These are phyloP conservation scores for Podaxis pistillaris DNA, from an alignment of 768 basidiomycete species.

Conservation along the genomic window DNA sequence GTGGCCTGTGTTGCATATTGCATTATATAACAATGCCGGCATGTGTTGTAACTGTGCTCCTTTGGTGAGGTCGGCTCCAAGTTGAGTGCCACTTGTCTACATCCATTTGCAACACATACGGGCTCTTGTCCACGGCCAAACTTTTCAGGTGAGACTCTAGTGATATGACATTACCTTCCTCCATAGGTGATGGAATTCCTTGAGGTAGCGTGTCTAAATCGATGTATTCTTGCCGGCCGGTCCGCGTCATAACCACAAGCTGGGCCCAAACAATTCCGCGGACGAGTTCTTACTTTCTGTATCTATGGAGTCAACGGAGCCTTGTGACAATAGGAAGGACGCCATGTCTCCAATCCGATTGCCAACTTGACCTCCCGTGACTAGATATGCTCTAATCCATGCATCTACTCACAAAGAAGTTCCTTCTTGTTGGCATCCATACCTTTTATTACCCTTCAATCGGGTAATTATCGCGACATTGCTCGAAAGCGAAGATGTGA, in stretches of 20 bases:
- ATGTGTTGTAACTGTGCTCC: no score
- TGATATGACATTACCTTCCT: no score
- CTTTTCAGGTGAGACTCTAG: no score
- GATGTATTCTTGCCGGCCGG: neutral
- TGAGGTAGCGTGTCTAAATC: neutral
- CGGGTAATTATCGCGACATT: constrained; percentile 5
- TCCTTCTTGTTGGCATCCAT: neutral
- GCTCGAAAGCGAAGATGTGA: neutral
- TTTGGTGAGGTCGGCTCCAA: no score
- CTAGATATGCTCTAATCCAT: neutral
- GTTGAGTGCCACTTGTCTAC: no score
- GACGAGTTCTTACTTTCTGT: neutral
- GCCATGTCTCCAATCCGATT: no score
- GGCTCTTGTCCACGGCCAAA: no score
- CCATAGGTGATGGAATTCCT: no score
- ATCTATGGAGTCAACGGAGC: neutral
- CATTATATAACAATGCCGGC: no score
- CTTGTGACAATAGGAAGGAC: neutral
- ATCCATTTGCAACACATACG: no score
- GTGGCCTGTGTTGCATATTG: no score
- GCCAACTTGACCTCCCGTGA: neutral
- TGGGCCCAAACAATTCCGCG: neutral
- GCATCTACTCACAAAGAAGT: neutral
- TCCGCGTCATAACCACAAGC: neutral
- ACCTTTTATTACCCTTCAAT: neutral